These are phyloP conservation scores for Dendrocalamus latiflorus DNA, from an alignment of 202 grass and related monocot species.

Conservation along the genomic window DNA sequence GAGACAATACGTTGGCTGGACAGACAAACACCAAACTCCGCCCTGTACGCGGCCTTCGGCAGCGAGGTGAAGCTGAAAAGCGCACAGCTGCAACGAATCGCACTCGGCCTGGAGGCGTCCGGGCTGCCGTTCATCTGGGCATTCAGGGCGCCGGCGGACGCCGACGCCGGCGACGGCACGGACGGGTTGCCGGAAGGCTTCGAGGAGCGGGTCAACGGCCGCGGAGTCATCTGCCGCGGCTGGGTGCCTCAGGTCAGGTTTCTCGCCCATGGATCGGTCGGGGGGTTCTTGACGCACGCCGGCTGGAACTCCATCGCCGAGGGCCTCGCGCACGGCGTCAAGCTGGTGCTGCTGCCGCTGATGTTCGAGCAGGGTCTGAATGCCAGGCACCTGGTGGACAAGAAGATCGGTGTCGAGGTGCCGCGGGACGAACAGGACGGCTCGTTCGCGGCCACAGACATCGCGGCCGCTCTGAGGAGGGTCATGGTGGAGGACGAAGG, in stretches of 20 bases:
- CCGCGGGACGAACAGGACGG: slow-evolving; percentile 49
- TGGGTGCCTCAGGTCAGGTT: slow-evolving; percentile 66
- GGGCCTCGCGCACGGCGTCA: slow-evolving; percentile 48
- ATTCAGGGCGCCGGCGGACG: slow-evolving; percentile 28
- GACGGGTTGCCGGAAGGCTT: slow-evolving; percentile 47
- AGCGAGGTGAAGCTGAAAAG: slow-evolving; percentile 65
- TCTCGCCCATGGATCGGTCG: slow-evolving; percentile 49
- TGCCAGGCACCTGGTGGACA: slow-evolving; percentile 52
- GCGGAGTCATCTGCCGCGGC: slow-evolving; percentile 44
- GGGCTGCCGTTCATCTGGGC: slow-evolving; percentile 69
- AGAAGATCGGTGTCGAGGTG: slow-evolving; percentile 54
- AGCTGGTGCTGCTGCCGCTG: slow-evolving; percentile 54
- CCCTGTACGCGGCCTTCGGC: slow-evolving; percentile 73
- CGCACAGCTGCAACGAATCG: slow-evolving; percentile 46
- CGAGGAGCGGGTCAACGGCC: slow-evolving; percentile 17
- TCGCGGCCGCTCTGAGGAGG: slow-evolving; percentile 43
- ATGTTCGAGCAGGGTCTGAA: slow-evolving; percentile 74
- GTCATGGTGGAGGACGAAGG: slow-evolving; percentile 51
- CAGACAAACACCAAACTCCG: slow-evolving; percentile 27
- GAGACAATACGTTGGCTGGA: slow-evolving; percentile 45
- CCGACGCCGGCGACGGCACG: background rate
- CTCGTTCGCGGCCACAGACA: slow-evolving; percentile 36
- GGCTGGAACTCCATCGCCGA: slow-evolving; percentile 69
- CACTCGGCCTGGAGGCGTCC: slow-evolving; percentile 55
- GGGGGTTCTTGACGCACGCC: slow-evolving; percentile 70